phyloP scores from a whole-genome alignment of 2,329 filamentous ascomycete genomes.

The Fusarium fujikuroi region DNA sequence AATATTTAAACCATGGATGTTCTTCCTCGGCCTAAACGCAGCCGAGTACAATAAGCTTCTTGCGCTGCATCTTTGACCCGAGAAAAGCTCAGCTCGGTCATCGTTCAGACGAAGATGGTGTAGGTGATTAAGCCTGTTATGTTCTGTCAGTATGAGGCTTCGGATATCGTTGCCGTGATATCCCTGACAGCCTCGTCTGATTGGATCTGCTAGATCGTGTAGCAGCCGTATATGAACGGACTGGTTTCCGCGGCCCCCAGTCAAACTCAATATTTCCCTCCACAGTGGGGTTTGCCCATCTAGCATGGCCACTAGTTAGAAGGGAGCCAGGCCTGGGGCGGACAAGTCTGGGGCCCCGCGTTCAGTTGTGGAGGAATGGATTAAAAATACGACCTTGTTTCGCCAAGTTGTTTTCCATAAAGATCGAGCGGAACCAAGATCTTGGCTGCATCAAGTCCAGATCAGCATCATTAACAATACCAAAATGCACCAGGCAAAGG shows the following conservation, averaged over 20 bases:
- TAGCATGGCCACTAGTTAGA: not conserved
- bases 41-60: not conserved
- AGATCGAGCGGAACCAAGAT: not conserved
- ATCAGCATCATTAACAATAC: not conserved
- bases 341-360: not conserved
- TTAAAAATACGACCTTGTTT: not conserved
- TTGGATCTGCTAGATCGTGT: not conserved
- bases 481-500: not conserved
- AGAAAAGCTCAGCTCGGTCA: not conserved
- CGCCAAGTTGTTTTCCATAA: not conserved
- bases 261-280: not conserved
- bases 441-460: not conserved
- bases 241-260: not conserved
- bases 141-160: not conserved
- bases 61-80: not conserved
- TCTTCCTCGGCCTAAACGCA: not conserved
- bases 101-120: not conserved
- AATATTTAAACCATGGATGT: accelerated
- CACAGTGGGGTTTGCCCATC: not conserved
- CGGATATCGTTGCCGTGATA: not conserved
- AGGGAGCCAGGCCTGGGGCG: not conserved
- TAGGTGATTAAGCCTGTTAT: not conserved
- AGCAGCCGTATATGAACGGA: accelerated
- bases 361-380: not conserved
- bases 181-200: not conserved